Evolutionary conservation across 352 stramenopile species (phyloP).

Genomic region (Globisporangium okanoganense): DNA sequence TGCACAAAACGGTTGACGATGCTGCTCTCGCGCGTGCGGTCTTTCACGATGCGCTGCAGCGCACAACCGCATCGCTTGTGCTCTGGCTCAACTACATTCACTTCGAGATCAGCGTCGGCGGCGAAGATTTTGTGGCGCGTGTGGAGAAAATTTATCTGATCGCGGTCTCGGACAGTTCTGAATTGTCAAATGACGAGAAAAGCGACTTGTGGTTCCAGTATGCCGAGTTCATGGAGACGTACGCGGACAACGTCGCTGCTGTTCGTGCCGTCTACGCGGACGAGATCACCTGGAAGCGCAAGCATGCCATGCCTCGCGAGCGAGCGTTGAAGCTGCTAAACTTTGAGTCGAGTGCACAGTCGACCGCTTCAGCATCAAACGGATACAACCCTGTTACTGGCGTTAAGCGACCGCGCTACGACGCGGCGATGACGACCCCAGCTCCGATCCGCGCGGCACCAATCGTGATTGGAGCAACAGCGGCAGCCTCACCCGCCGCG

Average conservation of each 20-base stretch:
- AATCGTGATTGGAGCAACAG: constrained; percentile 18
- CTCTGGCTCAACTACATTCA: constrained; percentile 71
- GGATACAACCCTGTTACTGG: constrained; percentile 31
- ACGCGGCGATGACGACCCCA: constrained; percentile 21
- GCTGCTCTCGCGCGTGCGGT: constrained; percentile 30
- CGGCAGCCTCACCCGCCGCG: constrained; percentile 25
- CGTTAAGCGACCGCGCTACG: constrained; percentile 54
- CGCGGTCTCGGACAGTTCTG: constrained; percentile 46
- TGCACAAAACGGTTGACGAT: constrained; percentile 44
- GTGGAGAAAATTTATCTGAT: constrained; percentile 43
- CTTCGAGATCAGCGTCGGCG: constrained; percentile 47
- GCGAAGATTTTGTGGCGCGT: constrained; percentile 30
- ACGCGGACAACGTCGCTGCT: constrained; percentile 31
- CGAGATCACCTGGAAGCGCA: constrained; percentile 65
- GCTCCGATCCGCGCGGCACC: constrained; percentile 14
- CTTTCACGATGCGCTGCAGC: constrained; percentile 42
- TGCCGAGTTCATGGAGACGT: constrained; percentile 66
- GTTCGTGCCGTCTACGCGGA: constrained; percentile 49
- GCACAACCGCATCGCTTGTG: constrained; percentile 38
- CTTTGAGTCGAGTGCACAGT: constrained; percentile 30
- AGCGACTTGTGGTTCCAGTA: constrained; percentile 83
- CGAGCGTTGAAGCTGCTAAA: constrained; percentile 51
- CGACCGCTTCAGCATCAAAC: neutral
- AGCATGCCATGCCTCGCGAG: constrained; percentile 52
- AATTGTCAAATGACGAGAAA: constrained; percentile 64